phyloP scores from a whole-genome alignment of 345 rosid species.

The Clarkia xantiana region DNA sequence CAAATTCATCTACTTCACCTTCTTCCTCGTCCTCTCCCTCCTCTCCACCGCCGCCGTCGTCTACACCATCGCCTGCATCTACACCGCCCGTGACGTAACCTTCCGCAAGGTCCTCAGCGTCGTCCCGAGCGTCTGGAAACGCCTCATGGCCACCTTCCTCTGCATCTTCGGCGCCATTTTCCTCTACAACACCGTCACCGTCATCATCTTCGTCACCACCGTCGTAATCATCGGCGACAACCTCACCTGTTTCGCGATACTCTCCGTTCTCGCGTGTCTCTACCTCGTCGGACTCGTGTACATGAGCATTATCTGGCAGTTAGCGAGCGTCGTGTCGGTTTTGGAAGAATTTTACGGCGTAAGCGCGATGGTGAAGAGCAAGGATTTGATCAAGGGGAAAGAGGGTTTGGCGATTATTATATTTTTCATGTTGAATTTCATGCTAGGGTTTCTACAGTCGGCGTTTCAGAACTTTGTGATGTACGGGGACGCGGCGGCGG shows the following conservation, averaged over 20 bases:
- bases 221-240: neutral
- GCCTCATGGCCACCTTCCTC: constrained; percentile 33
- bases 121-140: constrained; percentile 47
- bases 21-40: constrained; percentile 22
- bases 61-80: constrained; percentile 36
- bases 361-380: constrained; percentile 27
- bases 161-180: constrained; percentile 16
- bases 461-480: constrained; percentile 19
- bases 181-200: constrained; percentile 9
- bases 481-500: constrained; percentile 12
- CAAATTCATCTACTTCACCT: constrained; percentile 21
- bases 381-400: constrained; percentile 32
- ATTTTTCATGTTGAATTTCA: constrained; percentile 12
- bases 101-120: constrained; percentile 35
- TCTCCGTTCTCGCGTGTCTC: neutral
- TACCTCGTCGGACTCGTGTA: constrained; percentile 21
- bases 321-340: constrained; percentile 37
- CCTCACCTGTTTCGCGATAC: rapidly evolving
- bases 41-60: constrained; percentile 46
- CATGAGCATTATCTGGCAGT: constrained; percentile 28
- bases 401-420: constrained; percentile 2
- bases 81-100: constrained; percentile 23
- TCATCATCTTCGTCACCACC: neutral
- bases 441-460: neutral
- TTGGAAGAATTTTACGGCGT: constrained; percentile 30